Conservation (phyloP, 257 asterid genomes). For the Linaria vulgaris region DNA sequence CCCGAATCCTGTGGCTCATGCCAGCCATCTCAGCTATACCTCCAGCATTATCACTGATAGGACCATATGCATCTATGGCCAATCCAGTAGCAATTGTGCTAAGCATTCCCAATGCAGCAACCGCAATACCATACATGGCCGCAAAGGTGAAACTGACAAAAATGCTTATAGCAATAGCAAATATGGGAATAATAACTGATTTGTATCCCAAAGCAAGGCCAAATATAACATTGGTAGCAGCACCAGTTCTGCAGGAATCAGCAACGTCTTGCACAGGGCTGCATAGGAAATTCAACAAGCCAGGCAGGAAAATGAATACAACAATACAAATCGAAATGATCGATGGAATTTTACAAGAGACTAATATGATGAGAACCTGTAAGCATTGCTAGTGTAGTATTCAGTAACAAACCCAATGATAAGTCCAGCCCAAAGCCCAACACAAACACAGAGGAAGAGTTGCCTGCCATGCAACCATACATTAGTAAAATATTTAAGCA, state of each 20-base stretch:
- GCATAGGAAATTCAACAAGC: slow-evolving; percentile 6
- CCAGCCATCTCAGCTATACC: slow-evolving; percentile 98
- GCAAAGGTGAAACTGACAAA: slow-evolving; percentile 84
- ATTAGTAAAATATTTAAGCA: slow-evolving; percentile 2
- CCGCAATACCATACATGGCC: slow-evolving; percentile 88
- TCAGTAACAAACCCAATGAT: slow-evolving; percentile 89
- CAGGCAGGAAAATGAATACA: background rate
- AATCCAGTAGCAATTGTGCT: slow-evolving; percentile 91
- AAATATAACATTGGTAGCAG: slow-evolving; percentile 86
- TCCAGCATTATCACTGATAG: slow-evolving; percentile 91
- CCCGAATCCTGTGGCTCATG: slow-evolving; percentile 85
- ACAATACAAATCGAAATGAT: background rate
- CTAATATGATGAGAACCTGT: slow-evolving; percentile 48
- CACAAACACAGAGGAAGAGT: slow-evolving; percentile 80
- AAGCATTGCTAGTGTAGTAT: slow-evolving; percentile 89
- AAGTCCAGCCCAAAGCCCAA: slow-evolving; percentile 97
- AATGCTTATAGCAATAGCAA: slow-evolving; percentile 75
- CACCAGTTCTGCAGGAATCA: slow-evolving; percentile 94
- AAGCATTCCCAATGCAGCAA: slow-evolving; percentile 91
- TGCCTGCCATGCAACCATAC: slow-evolving; percentile 50
- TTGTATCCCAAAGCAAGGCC: slow-evolving; percentile 94
- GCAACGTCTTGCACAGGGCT: slow-evolving; percentile 89
- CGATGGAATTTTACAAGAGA: background rate
- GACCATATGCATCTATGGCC: slow-evolving; percentile 92
- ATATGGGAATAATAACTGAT: slow-evolving; percentile 84